phyloP scores from a whole-genome alignment of 2,329 filamentous ascomycete species.

The Sphaerulina vaccinii region DNA sequence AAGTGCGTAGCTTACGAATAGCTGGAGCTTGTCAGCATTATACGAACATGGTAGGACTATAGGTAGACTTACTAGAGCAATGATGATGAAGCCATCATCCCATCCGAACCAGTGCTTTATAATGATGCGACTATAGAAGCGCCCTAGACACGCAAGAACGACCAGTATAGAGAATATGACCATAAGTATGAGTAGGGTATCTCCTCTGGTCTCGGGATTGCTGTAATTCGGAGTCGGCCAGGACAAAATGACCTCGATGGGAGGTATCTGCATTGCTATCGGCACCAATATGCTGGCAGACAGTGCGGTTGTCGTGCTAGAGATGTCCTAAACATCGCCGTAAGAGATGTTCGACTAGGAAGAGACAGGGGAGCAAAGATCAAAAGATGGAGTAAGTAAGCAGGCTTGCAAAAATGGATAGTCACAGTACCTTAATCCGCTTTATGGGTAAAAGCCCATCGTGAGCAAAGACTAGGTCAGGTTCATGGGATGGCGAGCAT shows the following conservation, averaged over 20 bases:
- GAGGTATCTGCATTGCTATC: slow-evolving; percentile 30
- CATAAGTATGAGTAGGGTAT: slow-evolving; percentile 43
- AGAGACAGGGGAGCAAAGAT: neutral
- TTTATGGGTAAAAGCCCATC: neutral
- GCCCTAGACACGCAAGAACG: slow-evolving; percentile 37
- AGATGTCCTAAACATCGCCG: slow-evolving; percentile 7
- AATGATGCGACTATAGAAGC: slow-evolving; percentile 43
- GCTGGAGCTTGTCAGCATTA: neutral
- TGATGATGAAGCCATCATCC: slow-evolving; percentile 44
- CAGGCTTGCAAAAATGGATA: neutral
- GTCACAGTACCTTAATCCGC: neutral
- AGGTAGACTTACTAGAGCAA: slow-evolving; percentile 40
- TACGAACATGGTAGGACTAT: neutral
- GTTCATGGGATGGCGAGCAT: neutral
- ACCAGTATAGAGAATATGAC: slow-evolving; percentile 41
- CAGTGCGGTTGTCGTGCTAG: neutral
- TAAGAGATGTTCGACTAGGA: neutral
- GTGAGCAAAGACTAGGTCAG: neutral
- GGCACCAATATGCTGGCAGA: neutral
- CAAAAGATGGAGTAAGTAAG: neutral
- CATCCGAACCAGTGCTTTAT: slow-evolving; percentile 46
- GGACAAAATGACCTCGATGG: slow-evolving; percentile 36
- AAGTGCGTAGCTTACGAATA: slow-evolving; percentile 12
- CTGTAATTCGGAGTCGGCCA: slow-evolving; percentile 46
- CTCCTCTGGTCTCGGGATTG: slow-evolving; percentile 42